Evolutionary conservation across 2,329 filamentous ascomycete genomes (phyloP), one percentile per base, ranked within the genome.

Genomic region (Hymenoscyphus infarciens): DNA sequence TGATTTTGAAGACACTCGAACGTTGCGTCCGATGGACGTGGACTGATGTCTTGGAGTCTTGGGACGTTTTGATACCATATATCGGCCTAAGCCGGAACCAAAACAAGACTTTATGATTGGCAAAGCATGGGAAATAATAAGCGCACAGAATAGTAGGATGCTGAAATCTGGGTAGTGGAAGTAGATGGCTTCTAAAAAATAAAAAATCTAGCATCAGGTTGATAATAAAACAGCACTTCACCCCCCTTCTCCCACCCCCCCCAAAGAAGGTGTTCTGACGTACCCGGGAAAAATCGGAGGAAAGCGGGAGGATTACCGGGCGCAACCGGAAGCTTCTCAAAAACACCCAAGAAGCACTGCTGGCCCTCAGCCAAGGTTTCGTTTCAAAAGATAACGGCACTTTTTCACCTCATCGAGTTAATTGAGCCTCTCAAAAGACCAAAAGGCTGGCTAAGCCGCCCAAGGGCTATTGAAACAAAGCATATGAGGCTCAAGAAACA

Each of bases 21-120:
- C 2, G 35, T 38, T 38, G 35, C 35, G 35, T 5, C 13, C 45
- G 45, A 52, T 52, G 45, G 22, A 25, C 45, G 19, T 52, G 45
- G 13, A 22, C 45, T 52, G 25, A 25, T 25, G 45, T 52, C 45
- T 52, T 52, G 45, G 45, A 22, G 45, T 52, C 45, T 52, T 52
- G 45, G 45, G 45, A 52, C n/a, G 19, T 22, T 52, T 52, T 52
- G 45, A 52, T 52, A 52, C 45, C 45, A 52, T 38, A 25, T 11
- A 25, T 25, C 45, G 19, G 45, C 45, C 22, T 52, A 22, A 13
- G 10, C 19, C 19, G 45, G n/a, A 10, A 25, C 19, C 45, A 19
- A 22, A 52, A 52, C 45, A 52, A 52, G 45, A 52, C 19, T 52
- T 52, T 52, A 22, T 52, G 45, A 52, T 52, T 19, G 45, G 22